phyloP scores from a whole-genome alignment of 306 rosid species.

The Trifolium fragiferum region DNA sequence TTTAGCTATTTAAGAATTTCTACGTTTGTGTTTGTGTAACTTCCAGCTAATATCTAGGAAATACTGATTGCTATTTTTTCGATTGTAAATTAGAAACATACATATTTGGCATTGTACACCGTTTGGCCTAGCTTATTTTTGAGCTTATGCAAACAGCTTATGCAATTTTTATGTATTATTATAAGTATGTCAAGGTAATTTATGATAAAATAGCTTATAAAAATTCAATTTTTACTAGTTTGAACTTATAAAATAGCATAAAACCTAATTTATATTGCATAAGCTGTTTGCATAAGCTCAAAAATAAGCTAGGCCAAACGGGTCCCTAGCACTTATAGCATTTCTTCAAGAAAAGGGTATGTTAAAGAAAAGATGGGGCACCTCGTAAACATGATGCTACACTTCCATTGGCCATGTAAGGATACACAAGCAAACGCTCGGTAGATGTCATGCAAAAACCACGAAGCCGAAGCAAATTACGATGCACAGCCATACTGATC shows the following conservation, averaged over 20 bases:
- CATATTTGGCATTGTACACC: neutral
- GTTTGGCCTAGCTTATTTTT: too few relatives aligned
- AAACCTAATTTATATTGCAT: too few relatives aligned
- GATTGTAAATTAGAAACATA: neutral
- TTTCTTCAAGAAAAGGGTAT: neutral
- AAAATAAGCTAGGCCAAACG: too few relatives aligned
- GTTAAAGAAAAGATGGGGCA: slow-evolving; percentile 23
- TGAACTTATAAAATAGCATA: too few relatives aligned
- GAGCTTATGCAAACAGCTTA: too few relatives aligned
- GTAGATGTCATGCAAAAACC: slow-evolving; percentile 99
- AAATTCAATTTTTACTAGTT: too few relatives aligned
- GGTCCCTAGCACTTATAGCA: neutral
- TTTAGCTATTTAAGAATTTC: slow-evolving; percentile 4
- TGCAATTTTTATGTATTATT: too few relatives aligned
- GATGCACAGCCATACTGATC: slow-evolving; percentile 99
- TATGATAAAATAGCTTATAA: too few relatives aligned
- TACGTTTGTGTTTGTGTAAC: neutral
- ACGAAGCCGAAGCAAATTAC: slow-evolving; percentile 90
- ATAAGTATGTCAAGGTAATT: too few relatives aligned
- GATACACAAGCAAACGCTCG: slow-evolving; percentile 93
- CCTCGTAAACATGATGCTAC: slow-evolving; percentile 99
- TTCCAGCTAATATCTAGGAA: neutral
- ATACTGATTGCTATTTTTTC: neutral
- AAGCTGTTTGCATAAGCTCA: too few relatives aligned
- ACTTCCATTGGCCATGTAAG: slow-evolving; percentile 92